Evolutionary conservation across 2,329 filamentous ascomycete species (phyloP), one percentile per base, ranked within the genome.

Genomic region (Lecanicillium sp.): DNA sequence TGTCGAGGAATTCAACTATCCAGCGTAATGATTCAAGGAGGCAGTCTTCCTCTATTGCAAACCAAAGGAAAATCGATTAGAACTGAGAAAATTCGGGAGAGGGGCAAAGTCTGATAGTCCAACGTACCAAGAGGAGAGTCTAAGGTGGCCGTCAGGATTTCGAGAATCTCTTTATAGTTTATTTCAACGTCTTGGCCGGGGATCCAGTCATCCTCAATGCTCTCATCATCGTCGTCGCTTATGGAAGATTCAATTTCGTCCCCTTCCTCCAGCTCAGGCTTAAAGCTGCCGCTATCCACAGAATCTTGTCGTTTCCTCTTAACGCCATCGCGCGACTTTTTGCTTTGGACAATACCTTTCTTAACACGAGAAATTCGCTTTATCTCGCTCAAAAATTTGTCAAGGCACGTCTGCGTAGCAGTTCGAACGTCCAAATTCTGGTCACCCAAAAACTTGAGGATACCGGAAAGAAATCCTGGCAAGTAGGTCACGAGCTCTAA

Each of bases 141-240:
- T 32, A 98, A 72, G 46, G 92, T 96, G 11, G 82, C 81, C 3
- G 94, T 88, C 30, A 98, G 64, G 39, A 97, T 98, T 50, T 94
- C 86, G 34, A 98, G 66, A 27, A 98, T 94, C 48, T 84, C 87
- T 44, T 86, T 81, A 60, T 95, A 87, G 60, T 97, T 90, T 45
- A 98, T 86, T 43, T 94, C 84, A 7, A 96, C 88, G 59, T 98
- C 92, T 61, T 98, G 92, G 1, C 94, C 92, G 0, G 94, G 94
- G 33, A 97, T 82, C 88, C 90, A 98, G 55, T 97, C 92, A 44
- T 89, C 89, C 50, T 95, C 89, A 32, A 76, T 79, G 44, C 78
- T 80, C 13, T 71, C 64, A 20, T 74, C 74, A 25, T 72, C 73
- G 3, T 74, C 71, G n/a, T 69, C 68, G 20, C 66, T 67, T 17